phyloP scores from a whole-genome alignment of 352 stramenopile genomes.

The Globisporangium apiculatum region DNA sequence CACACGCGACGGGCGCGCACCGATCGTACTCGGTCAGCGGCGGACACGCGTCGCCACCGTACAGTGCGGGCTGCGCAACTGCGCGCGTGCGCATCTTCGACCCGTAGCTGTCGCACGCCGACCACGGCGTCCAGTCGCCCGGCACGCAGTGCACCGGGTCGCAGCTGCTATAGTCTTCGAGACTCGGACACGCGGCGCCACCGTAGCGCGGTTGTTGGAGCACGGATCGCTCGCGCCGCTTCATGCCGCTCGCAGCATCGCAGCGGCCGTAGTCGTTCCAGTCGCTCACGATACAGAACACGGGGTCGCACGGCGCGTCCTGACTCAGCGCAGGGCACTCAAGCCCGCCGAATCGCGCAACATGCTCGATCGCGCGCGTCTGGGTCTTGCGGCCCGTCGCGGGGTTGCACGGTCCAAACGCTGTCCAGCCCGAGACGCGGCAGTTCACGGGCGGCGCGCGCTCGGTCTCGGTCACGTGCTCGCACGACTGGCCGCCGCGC shows the following conservation, averaged over 20 bases:
- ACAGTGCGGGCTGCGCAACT: slow-evolving; percentile 18
- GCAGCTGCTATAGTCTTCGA: slow-evolving; percentile 21
- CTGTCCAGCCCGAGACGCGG: slow-evolving; percentile 33
- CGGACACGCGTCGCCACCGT: slow-evolving; percentile 31
- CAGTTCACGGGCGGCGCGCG: slow-evolving; percentile 41
- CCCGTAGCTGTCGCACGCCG: slow-evolving; percentile 21
- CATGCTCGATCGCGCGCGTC: slow-evolving; percentile 22
- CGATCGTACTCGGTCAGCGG: slow-evolving; percentile 19
- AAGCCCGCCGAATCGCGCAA: slow-evolving; percentile 38
- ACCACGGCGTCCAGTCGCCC: slow-evolving; percentile 24
- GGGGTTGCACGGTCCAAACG: slow-evolving; percentile 33
- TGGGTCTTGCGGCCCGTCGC: slow-evolving; percentile 21
- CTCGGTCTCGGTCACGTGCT: slow-evolving; percentile 23
- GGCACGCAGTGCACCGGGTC: slow-evolving; percentile 34
- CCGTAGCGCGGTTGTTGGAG: slow-evolving; percentile 27
- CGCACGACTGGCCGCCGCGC: slow-evolving; percentile 34
- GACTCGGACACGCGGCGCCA: slow-evolving; percentile 20
- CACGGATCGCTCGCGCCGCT: slow-evolving; percentile 28
- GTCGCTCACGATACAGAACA: slow-evolving; percentile 46
- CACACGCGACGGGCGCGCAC: slow-evolving; percentile 42
- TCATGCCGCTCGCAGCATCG: slow-evolving; percentile 21
- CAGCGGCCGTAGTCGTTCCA: slow-evolving; percentile 31
- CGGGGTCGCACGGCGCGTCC: slow-evolving; percentile 31
- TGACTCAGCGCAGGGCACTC: slow-evolving; percentile 27
- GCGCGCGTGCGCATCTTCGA: slow-evolving; percentile 27